Evolutionary conservation across 129 eudicot genomes (phyloP).

Genomic region (Calendula officinalis): DNA sequence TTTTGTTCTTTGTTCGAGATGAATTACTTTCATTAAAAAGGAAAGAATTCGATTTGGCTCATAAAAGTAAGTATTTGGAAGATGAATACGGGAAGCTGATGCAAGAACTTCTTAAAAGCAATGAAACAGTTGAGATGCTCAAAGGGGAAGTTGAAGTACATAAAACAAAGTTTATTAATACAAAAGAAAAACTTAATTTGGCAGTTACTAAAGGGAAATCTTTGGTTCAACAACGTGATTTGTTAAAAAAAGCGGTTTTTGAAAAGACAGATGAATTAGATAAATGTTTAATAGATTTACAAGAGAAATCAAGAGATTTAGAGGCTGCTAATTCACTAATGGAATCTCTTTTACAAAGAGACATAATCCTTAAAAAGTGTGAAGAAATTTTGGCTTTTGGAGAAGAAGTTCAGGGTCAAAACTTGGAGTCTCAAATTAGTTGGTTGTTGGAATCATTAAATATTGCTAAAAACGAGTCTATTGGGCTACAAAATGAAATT

Average conservation of each 20-base stretch:
- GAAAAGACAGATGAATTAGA: constrained; percentile 70
- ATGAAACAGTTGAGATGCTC: constrained; percentile 39
- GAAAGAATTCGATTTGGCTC: constrained; percentile 50
- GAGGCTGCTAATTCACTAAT: constrained; percentile 61
- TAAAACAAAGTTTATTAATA: constrained; percentile 51
- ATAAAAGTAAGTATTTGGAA: constrained; percentile 49
- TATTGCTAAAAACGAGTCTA: constrained; percentile 35
- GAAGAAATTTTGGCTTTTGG: constrained; percentile 45
- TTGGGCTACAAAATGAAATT: constrained; percentile 44
- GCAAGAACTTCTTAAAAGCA: constrained; percentile 48
- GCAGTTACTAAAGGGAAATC: constrained; percentile 88
- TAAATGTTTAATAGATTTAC: constrained; percentile 44
- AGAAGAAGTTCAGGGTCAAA: constrained; percentile 27
- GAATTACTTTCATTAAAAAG: constrained; percentile 43
- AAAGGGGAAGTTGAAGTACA: constrained; percentile 73
- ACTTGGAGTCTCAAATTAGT: constrained; percentile 4
- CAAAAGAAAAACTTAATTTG: constrained; percentile 81
- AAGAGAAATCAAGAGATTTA: constrained; percentile 58
- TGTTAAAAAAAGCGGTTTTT: constrained; percentile 58
- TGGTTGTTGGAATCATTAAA: not conserved
- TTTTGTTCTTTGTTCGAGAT: constrained; percentile 41
- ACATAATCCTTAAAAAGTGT: constrained; percentile 47
- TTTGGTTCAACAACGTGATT: constrained; percentile 83
- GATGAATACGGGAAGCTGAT: constrained; percentile 41
- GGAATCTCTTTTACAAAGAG: constrained; percentile 56